Evolutionary conservation across 441 rosid species (phyloP).

Genomic region (Brassica hybrid): DNA sequence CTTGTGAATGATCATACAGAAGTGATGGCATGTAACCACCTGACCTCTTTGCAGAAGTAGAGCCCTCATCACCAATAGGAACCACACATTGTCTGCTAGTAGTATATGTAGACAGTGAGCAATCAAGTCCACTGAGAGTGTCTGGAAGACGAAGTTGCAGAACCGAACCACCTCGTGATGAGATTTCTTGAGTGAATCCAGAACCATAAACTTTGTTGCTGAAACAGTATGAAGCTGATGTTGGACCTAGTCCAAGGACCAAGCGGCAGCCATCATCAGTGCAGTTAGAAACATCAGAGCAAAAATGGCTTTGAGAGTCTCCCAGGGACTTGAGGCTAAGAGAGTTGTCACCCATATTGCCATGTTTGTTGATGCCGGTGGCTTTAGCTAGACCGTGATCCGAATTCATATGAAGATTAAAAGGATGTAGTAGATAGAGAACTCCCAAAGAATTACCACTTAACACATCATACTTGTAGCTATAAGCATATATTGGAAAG

Average conservation of each 20-base stretch:
- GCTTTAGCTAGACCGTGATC: conserved; percentile 42
- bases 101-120: conserved; percentile 52
- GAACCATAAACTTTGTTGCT: conserved; percentile 47
- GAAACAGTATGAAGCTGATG: conserved; percentile 58
- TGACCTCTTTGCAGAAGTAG: conserved; percentile 86
- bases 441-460: conserved; percentile 26
- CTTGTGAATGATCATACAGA: conserved; percentile 64
- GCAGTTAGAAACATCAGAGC: conserved; percentile 47
- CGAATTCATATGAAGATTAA: conserved; percentile 56
- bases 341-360: conserved; percentile 60
- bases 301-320: conserved; percentile 35
- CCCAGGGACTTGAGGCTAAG: conserved; percentile 60
- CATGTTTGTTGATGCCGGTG: conserved; percentile 43
- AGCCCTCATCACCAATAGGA: conserved; percentile 85
- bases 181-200: conserved; percentile 42
- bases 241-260: conserved; percentile 91
- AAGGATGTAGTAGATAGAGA: conserved; percentile 16
- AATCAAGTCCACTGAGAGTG: conserved; percentile 44
- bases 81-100: conserved; percentile 47
- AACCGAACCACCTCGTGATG: conserved; percentile 52
- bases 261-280: conserved; percentile 79
- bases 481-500: conserved; percentile 25
- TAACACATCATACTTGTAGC: conserved; percentile 35
- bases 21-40: conserved; percentile 92
- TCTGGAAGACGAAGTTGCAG: conserved; percentile 79